Conservation (phyloP, 768 basidiomycete genomes). For the Trametes sanguinea region DNA sequence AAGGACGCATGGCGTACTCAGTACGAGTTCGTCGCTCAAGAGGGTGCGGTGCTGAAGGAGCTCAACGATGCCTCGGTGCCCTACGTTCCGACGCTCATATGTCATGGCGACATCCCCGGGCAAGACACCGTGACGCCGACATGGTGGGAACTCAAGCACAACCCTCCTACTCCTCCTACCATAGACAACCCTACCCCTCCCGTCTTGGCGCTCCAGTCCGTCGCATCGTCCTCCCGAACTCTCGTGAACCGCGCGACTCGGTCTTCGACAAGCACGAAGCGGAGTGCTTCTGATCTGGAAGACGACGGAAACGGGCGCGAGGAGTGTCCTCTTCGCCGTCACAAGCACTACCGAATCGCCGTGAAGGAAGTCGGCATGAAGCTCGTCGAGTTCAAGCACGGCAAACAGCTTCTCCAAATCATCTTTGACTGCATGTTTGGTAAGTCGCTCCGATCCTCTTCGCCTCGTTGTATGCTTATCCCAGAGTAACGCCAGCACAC, state of each 20-base stretch:
- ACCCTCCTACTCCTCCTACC: too few relatives aligned
- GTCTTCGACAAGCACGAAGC: too few relatives aligned
- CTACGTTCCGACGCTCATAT: slow-evolving; percentile 11
- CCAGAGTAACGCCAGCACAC: not conserved
- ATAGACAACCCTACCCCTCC: not conserved
- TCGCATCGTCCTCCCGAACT: too few relatives aligned
- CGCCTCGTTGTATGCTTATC: not conserved
- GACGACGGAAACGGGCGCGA: not conserved
- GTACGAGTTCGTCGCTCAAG: too few relatives aligned
- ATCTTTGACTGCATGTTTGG: slow-evolving; percentile 5
- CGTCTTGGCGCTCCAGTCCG: not conserved
- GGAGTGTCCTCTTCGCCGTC: not conserved
- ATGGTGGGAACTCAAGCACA: not conserved
- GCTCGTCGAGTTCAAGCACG: not conserved
- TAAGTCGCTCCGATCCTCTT: not conserved
- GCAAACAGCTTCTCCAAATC: not conserved
- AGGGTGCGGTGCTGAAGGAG: slow-evolving; percentile 3
- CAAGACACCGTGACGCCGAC: not conserved
- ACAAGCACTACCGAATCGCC: slow-evolving; percentile 11
- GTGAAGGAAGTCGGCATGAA: slow-evolving; percentile 6
- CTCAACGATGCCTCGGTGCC: not conserved
- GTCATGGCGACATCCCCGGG: slow-evolving; percentile 6
- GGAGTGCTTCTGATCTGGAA: too few relatives aligned
- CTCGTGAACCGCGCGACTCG: too few relatives aligned
- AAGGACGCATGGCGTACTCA: too few relatives aligned